Base-by-base conservation (phyloP, 2,329 filamentous ascomycete species). In the Pezicula rhizophila region DNA sequence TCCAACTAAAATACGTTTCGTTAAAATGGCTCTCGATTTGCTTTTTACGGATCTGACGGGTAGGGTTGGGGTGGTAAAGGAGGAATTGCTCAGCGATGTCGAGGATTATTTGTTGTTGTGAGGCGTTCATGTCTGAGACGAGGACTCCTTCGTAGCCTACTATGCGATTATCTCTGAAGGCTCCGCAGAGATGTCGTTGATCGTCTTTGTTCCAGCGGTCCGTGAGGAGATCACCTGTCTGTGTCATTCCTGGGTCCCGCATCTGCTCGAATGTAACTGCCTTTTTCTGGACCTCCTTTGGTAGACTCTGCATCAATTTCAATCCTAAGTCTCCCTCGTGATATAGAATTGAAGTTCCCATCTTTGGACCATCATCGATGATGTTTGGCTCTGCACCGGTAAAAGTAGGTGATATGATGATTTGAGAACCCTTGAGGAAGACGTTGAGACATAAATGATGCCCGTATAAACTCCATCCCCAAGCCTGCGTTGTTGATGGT, bases 1-100 rank as follows among this genome's bases (percentile, higher is more conserved):
- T 89, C 85, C 87, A 91, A 64, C 77, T 80, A 61, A 88, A 90
- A 59, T 86, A 85, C 4, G 85, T 90, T 70, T 89, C 83, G 17
- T 67, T 58, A 52, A 83, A 80, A 63, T 77, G 75, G 2, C 63
- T 57, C 42, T 71, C 68, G 38, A 82, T 70, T 43, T 80, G 72
- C 1, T 69, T 64, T 2, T 87, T 63, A 15, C 78, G 76, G 4
- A 77, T 59, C 38, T 70, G 60, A 2, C 82, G 73, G 0, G 84
- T 73, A 14, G 59, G 60, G 0, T 64, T 56, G 0, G 86, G 86
- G 11, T 39, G 35, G 14, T 44, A 0, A 87, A 74, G 52, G 86
- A 89, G 0, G 85, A 66, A 1, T 87, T 67, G 56, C 83, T 89
- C 54, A 87, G 74, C 26, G 75, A 65, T 17, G 82, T 0, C 62